These are phyloP conservation scores for Thermothelomyces thermophilus DNA, from an alignment of 2,329 filamentous ascomycete species.

Conservation along the genomic window DNA sequence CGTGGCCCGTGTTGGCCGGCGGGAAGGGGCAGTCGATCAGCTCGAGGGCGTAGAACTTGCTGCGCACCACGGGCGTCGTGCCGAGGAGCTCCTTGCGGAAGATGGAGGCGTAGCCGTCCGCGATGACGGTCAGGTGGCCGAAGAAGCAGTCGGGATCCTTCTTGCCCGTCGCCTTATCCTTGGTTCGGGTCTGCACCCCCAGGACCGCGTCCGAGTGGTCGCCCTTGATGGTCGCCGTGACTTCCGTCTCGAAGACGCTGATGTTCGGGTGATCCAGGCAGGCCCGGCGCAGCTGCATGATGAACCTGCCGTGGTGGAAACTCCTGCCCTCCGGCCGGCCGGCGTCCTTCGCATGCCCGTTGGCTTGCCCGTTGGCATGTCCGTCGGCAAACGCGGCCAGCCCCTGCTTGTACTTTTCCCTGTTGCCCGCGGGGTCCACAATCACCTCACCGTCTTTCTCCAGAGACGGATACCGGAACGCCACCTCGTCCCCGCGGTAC, in stretches of 20 bases:
- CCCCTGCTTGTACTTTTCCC: slow-evolving; percentile 10
- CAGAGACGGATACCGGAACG: slow-evolving; percentile 71
- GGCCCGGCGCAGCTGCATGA: slow-evolving; percentile 69
- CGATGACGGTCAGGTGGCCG: slow-evolving; percentile 77
- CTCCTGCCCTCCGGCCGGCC: slow-evolving; percentile 63
- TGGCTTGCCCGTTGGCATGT: slow-evolving; percentile 6
- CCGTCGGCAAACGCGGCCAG: slow-evolving; percentile 14
- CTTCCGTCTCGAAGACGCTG: slow-evolving; percentile 85
- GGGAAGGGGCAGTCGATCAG: slow-evolving; percentile 81
- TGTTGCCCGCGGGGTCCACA: slow-evolving; percentile 1
- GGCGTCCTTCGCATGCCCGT: slow-evolving; percentile 21
- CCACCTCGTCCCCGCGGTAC: slow-evolving; percentile 66
- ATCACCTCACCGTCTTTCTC: slow-evolving; percentile 39
- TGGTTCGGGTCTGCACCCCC: slow-evolving; percentile 70
- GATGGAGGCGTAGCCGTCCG: slow-evolving; percentile 87
- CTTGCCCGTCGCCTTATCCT: slow-evolving; percentile 46
- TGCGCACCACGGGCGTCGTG: slow-evolving; percentile 62
- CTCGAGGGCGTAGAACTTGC: slow-evolving; percentile 90
- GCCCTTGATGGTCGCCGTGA: slow-evolving; percentile 65
- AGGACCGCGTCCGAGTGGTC: slow-evolving; percentile 65
- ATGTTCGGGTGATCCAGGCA: slow-evolving; percentile 75
- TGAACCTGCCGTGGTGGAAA: slow-evolving; percentile 95
- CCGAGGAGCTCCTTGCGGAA: slow-evolving; percentile 76
- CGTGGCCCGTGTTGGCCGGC: slow-evolving; percentile 70
- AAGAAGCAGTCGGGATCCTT: slow-evolving; percentile 73